Evolutionary conservation across 2,329 filamentous ascomycete species (phyloP), one percentile per base, ranked within the genome.

Genomic region (Amauroascus verrucosus): DNA sequence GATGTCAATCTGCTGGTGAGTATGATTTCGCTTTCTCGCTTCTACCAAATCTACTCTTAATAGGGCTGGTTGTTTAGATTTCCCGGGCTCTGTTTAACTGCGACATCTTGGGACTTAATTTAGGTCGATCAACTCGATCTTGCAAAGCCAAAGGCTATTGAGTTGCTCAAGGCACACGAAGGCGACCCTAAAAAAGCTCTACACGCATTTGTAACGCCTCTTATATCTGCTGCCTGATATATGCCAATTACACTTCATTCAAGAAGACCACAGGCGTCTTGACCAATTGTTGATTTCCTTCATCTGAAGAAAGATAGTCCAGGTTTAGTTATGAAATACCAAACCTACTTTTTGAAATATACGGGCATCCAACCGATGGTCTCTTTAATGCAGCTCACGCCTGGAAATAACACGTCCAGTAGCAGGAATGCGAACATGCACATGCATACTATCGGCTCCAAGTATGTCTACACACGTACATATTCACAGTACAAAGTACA

Each of bases 1-100:
- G 73, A 76, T 67, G 70, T 76, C 9, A 64, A 61, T 14, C 64
- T 77, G 35, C 58, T 77, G 64, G 74, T 76, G 61, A 55, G 68
- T 46, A 20, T 22, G 22, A 6, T 30, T 22, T 11, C 5, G 13
- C 13, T 66, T 44, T 9, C 2, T 13, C 37, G 22, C 9, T 26
- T 22, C 20, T 11, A 48, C 20, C 1, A 48, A 30, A 38, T 24
- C 24, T 16, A 48, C 32, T 45, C 6, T 28, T 22, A 14, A 11
- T 28, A 35, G n/a, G 1, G 43, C 22, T 43, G 18, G 22, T 40
- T 40, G 37, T 16, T 20, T 18, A 18, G 37, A n/a, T n/a, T 20
- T 20, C n/a, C n/a, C 16, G 7, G 7, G 6, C n/a, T 33, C 30
- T 46, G 44, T 20, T 37, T 48, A 38, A 48, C 46, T 18, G 32